Percentiles rank a stretch among this genome's conserved stretches.
These are phyloP conservation scores for Vinca major DNA, from an alignment of 305 asterid genomes.

Conservation along the genomic window DNA sequence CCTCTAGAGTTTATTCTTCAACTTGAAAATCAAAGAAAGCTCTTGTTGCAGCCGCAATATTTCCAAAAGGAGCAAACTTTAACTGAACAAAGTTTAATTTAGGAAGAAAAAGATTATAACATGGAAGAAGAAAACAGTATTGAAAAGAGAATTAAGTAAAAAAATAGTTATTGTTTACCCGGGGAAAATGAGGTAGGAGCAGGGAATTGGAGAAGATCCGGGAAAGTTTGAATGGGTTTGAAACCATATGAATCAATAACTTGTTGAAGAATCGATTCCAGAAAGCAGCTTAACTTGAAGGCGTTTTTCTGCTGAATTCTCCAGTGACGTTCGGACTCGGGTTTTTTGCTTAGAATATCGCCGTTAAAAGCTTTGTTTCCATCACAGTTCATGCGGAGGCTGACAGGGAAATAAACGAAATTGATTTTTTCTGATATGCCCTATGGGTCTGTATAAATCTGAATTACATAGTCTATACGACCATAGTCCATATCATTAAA, in stretches of 20 bases:
- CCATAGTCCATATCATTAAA: no score
- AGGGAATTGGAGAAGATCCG: conserved; percentile 4
- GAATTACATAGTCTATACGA: no score
- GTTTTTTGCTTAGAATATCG: no score
- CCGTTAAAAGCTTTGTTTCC: no score
- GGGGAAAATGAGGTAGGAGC: neutral
- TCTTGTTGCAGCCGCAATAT: conserved; percentile 19
- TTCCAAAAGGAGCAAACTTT: conserved; percentile 23
- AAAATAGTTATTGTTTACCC: neutral
- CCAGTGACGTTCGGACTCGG: no score
- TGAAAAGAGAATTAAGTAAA: no score
- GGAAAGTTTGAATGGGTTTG: neutral
- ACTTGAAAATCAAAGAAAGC: conserved; percentile 19
- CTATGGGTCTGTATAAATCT: no score
- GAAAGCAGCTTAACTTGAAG: neutral
- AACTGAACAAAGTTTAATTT: conserved; percentile 7
- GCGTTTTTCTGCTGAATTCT: neutral
- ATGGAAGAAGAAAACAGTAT: neutral
- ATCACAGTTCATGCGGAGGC: no score
- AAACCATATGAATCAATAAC: conserved; percentile 4
- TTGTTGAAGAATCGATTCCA: neutral
- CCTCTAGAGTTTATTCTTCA: conserved; percentile 22
- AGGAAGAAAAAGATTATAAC: neutral
- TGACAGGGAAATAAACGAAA: no score
- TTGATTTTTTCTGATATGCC: no score